Base-by-base conservation (phyloP, 257 asterid species). In the Rhazya stricta region DNA sequence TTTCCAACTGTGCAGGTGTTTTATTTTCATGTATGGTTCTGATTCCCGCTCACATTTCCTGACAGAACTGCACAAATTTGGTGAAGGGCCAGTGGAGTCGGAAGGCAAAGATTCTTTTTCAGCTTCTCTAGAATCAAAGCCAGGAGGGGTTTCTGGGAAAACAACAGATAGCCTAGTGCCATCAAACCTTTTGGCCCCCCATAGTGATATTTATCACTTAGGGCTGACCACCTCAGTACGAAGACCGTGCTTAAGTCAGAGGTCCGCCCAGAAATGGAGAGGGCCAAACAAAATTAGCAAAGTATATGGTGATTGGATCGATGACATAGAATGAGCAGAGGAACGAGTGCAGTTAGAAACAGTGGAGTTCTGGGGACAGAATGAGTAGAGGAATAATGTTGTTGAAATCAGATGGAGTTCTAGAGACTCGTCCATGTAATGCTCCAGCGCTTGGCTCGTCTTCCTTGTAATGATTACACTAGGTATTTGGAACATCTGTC, bases 271-370 rank as follows among this genome's bases (percentile, higher is more conserved):
- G 58, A 85, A 81, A 65, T 81, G 89, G 85, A 83, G 83, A 53
- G 89, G 98, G 23, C 98, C 98, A 0, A 88, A 93, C 69, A 91
- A 88, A 76, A 93, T 93, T 36, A 84, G 87, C 75, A 80, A 82
- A 66, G 78, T 87, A 46, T 85, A 89, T 58, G 94, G 91, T 0
- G 89, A 89, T 76, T 89, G 91, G 94, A 89, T 89, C 21, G 94
- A 89, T 58, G 94, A 87, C 70, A 62, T 78, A 43, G 48, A 43
- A 8, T 43, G 48, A 43, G 13, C 48, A 7, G 48, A 43, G 11
- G 9, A 10, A 10, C 11, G 9, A 43, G 9, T 39, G 43, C 7
- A 39, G 43, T 9, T 39, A 9, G 43, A 39, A 39, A 4, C 43
- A 0, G 48, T 43, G 9, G 48, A 43, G 11, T 43, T 43, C 13